Evolutionary conservation across 768 basidiomycete genomes (phyloP).

Genomic region (Amanita molliuscula): DNA sequence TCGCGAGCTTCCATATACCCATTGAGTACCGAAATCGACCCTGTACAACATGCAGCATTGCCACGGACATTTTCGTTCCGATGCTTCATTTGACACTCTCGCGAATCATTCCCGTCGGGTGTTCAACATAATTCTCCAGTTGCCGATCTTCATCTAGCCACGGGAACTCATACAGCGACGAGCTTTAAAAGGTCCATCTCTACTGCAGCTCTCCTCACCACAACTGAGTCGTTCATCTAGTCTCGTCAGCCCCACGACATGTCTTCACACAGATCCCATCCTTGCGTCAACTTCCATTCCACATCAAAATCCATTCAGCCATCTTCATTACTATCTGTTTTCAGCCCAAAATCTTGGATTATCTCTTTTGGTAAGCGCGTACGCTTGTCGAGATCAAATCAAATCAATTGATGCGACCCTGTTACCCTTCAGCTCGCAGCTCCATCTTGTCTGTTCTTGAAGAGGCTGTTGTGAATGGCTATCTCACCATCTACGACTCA

Average conservation of each 20-base stretch:
- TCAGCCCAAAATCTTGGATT: slow-evolving; percentile 40
- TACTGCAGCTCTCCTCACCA: slow-evolving; percentile 20
- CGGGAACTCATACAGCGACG: slow-evolving; percentile 18
- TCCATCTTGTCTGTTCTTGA: slow-evolving; percentile 52
- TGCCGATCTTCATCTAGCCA: slow-evolving; percentile 35
- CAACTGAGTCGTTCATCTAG: slow-evolving; percentile 11
- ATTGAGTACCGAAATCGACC: slow-evolving; percentile 19
- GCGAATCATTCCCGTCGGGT: slow-evolving; percentile 21
- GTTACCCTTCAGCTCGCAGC: slow-evolving; percentile 33
- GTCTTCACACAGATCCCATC: slow-evolving; percentile 24
- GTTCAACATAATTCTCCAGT: slow-evolving; percentile 15
- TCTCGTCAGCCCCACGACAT: slow-evolving; percentile 15
- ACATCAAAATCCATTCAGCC: slow-evolving; percentile 33
- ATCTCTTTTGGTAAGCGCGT: slow-evolving; percentile 33
- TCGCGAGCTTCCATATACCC: slow-evolving; percentile 13
- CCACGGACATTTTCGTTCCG: slow-evolving; percentile 18
- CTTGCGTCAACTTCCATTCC: slow-evolving; percentile 33
- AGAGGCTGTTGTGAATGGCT: slow-evolving; percentile 47
- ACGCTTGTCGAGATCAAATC: slow-evolving; percentile 2
- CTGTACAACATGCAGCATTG: slow-evolving; percentile 13
- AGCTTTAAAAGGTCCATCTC: slow-evolving; percentile 25
- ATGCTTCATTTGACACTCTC: slow-evolving; percentile 23
- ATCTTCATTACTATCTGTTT: slow-evolving; percentile 29
- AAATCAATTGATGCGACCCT: slow-evolving; percentile 7
- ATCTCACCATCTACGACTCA: slow-evolving; percentile 51